Evolutionary conservation across 78 protist genomes (phyloP), one percentile per base, ranked within the genome.

Genomic region (Monosiga brevicollis): DNA sequence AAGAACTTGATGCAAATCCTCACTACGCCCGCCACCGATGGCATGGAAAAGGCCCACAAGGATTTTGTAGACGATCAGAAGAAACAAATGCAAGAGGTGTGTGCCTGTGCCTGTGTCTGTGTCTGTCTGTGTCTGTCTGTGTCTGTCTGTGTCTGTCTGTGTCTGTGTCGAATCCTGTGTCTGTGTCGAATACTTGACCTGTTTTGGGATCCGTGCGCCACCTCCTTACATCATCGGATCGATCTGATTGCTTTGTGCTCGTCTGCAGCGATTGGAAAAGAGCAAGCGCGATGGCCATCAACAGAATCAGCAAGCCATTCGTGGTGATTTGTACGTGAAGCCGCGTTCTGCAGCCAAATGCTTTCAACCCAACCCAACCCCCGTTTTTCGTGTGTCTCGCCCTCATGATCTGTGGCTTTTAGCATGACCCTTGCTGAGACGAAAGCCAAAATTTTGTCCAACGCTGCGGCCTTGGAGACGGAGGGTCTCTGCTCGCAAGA

Each of bases 11-110:
- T 0, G 20, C 72, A 11, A 32, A 41, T 82, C 9, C 62, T 82
- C 35, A 34, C 1, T 26, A 74, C 71, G 24, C 80, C 62, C 29
- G 77, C 54, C 80, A 74, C 85, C 39, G 25, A 1, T 0, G 55
- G 43, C 42, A 76, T 70, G 85, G 80, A 74, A 73, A 42, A 37
- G 49, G 20, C 0, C 36, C 43, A 81, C 84, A 10, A 32, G 73
- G 38, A 0, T 0, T 71, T 71, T 20, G 22, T 20, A 32, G 22
- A 71, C 35, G 22, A 22, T 2, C 75, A 20, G 11, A 11, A 2
- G 11, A 26, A 11, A 26, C 39, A 72, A 26, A 0, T n/a, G 40
- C 29, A 72, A 23, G 29, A 49, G 62, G 62, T 49, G 62, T 49
- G 62, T 49, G 62, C 15, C 29, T 49, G 62, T 49, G 62, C 15